These are phyloP conservation scores for Cyberlindnera bimundalis DNA, from an alignment of 805 yeast species.

Conservation along the genomic window DNA sequence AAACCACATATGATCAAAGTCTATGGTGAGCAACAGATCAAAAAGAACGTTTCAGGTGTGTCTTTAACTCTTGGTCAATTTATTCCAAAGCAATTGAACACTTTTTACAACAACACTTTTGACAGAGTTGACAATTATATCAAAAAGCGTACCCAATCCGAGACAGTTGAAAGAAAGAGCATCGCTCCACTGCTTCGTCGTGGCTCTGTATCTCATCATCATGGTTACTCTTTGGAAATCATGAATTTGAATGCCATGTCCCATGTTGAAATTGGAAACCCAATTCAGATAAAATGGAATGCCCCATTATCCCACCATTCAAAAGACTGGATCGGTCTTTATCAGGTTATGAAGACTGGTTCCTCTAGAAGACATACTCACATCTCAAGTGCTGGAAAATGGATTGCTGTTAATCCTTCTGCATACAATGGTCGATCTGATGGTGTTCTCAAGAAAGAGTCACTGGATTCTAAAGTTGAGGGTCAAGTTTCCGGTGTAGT, in stretches of 20 bases:
- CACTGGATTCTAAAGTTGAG: conserved; percentile 10
- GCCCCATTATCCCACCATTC: conserved; percentile 46
- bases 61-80: conserved; percentile 34
- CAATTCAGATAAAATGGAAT: conserved; percentile 52
- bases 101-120: conserved; percentile 41
- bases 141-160: conserved; percentile 27
- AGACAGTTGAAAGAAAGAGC: conserved; percentile 13
- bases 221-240: conserved; percentile 31
- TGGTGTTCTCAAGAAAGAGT: conserved; percentile 12
- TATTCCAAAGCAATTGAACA: conserved; percentile 36
- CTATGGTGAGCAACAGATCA: conserved; percentile 62
- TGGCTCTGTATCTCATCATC: conserved; percentile 23
- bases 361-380: conserved; percentile 52
- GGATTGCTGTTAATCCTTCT: conserved; percentile 46
- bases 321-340: conserved; percentile 76
- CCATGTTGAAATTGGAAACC: conserved; percentile 43
- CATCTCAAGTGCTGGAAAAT: conserved; percentile 62
- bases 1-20: conserved; percentile 73
- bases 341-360: conserved; percentile 58
- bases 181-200: conserved; percentile 10
- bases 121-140: conserved; percentile 31
- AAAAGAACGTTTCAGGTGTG: conserved; percentile 49
- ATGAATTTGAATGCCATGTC: conserved; percentile 18
- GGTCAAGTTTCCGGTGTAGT: conserved; percentile 41
- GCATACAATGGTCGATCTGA: conserved; percentile 31